Base-by-base conservation (phyloP, 768 basidiomycete genomes). In the Sarcodon aspratus region DNA sequence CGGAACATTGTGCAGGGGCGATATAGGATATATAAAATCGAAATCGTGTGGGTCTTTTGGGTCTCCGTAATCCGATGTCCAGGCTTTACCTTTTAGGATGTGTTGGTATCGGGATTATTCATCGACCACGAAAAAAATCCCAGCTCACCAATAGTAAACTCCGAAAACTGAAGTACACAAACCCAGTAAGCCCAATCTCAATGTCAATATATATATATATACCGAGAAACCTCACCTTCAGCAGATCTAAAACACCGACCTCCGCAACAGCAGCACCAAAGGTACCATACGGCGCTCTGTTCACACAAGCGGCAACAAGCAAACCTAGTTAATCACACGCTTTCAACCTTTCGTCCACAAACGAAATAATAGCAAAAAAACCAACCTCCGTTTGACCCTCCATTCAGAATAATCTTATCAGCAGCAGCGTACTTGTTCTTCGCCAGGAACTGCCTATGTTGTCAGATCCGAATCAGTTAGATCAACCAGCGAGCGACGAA, bases 271-370 rank as follows among this genome's bases (percentile, higher is more conserved):
- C 85, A 15, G 80, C 83, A n/a, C 87, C 87, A 52, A 87, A 80
- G 4, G 78, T 69, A 4, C 79, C 82, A 59, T 85, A 77, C 1
- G 82, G 82, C 0, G 86, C 86, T 36, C 83, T 81, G 52, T 89
- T 85, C 43, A 85, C 70, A 54, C 83, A 90, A n/a, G 87, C 87
- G n/a, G 78, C 79, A n/a, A 90, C 75, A 27, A 90, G 74, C 2
- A 91, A 67, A 45, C 86, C 85, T 84, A 56, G 33, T 49, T 43
- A 43, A 45, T 7, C 11, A 36, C 43, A 35, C 42, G 36, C 32
- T 9, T 44, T 55, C 49, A 55, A 38, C 43, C 8, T 12, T 15
- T 34, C 9, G 35, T 42, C 37, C 13, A 37, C 13, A 40, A 33
- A 47, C 12, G 33, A 8, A 18, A 33, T 17, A 11, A 11, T 38